Conservation (phyloP, 306 rosid genomes). For the Macrotyloma uniflorum region DNA sequence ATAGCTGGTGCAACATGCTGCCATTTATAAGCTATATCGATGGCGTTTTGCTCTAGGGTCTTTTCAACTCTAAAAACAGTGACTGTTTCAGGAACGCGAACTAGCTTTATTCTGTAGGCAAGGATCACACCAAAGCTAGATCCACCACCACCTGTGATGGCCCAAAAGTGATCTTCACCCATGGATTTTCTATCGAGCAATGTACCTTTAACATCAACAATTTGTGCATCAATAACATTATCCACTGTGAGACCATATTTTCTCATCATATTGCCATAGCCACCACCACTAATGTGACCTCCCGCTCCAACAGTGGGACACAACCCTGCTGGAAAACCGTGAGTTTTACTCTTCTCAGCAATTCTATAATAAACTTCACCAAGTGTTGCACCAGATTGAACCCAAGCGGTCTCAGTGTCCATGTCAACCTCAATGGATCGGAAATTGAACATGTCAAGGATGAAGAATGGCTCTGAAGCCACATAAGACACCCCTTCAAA, state of each 20-base stretch:
- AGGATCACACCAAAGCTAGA: constrained; percentile 49
- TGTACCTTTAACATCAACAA: constrained; percentile 43
- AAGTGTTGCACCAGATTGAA: constrained; percentile 40
- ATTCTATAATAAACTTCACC: constrained; percentile 47
- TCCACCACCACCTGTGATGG: constrained; percentile 50
- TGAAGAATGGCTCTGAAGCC: constrained; percentile 35
- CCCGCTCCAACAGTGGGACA: constrained; percentile 49
- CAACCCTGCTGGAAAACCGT: constrained; percentile 44
- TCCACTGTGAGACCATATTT: constrained; percentile 41
- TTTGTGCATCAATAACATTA: constrained; percentile 38
- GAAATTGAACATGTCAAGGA: constrained; percentile 43
- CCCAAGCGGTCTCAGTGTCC: not conserved
- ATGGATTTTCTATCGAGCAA: constrained; percentile 33
- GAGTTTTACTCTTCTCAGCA: constrained; percentile 41
- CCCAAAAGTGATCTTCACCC: constrained; percentile 54
- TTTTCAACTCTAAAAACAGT: constrained; percentile 35
- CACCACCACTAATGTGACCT: constrained; percentile 47
- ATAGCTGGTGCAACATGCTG: constrained; percentile 49
- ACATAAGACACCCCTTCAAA: constrained; percentile 43
- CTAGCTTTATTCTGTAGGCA: constrained; percentile 36
- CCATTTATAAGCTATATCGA: constrained; percentile 48
- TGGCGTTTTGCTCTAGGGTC: constrained; percentile 37
- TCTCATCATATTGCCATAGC: constrained; percentile 43
- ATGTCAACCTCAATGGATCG: constrained; percentile 19
- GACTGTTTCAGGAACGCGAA: constrained; percentile 39